These are phyloP conservation scores for Pichia exigua DNA, from an alignment of 805 yeast species.

Conservation along the genomic window DNA sequence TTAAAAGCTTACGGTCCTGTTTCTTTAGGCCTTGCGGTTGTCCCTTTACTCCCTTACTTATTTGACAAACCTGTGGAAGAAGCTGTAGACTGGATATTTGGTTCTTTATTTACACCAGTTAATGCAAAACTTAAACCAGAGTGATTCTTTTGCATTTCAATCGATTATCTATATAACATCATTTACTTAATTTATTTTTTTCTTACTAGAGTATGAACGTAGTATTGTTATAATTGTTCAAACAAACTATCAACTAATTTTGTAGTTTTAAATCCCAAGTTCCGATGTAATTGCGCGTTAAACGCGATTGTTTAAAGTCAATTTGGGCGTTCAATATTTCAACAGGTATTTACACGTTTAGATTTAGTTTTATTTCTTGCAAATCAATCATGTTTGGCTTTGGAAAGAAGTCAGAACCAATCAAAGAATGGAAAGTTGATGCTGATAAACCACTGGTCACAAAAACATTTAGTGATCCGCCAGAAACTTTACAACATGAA, in stretches of 20 bases:
- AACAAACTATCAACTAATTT: too few species aligned
- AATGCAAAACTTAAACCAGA: neutral
- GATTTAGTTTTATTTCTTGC: neutral
- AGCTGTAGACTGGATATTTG: conserved; percentile 56
- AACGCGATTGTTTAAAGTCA: neutral
- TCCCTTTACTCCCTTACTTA: conserved; percentile 68
- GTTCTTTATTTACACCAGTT: conserved; percentile 13
- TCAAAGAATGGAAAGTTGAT: conserved; percentile 24
- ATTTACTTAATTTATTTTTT: too few species aligned
- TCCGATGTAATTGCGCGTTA: neutral
- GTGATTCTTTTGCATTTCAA: too few species aligned
- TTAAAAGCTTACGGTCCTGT: conserved; percentile 69
- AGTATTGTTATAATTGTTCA: too few species aligned
- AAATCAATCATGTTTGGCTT: conserved; percentile 22
- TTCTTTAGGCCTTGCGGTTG: conserved; percentile 66
- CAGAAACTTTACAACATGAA: conserved; percentile 24
- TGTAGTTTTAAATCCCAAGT: neutral
- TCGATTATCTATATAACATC: too few species aligned
- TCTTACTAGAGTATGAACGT: neutral
- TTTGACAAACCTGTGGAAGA: conserved; percentile 80
- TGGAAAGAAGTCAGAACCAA: conserved; percentile 17
- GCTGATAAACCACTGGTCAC: conserved; percentile 16
- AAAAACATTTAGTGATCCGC: conserved; percentile 48
- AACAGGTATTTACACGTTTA: too few species aligned
- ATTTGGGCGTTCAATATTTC: neutral